Conservation (phyloP, 2,329 filamentous ascomycete genomes). For the Diaporthe australafricana region DNA sequence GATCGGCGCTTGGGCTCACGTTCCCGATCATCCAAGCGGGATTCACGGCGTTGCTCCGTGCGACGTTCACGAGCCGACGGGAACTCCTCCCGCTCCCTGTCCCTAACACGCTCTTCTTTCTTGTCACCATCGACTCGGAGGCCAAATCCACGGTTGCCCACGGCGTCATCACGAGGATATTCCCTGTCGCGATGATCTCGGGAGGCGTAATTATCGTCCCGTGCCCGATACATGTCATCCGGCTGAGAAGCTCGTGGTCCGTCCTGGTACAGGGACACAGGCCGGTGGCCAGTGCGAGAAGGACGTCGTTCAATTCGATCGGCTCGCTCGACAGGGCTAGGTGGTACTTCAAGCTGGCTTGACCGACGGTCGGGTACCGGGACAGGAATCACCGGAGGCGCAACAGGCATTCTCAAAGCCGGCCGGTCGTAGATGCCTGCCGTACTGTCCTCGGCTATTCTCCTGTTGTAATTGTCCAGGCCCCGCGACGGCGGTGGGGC, state of each 20-base stretch:
- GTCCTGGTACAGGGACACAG: slow-evolving; percentile 67
- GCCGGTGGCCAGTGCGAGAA: slow-evolving; percentile 52
- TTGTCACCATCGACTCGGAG: slow-evolving; percentile 57
- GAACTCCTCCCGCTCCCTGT: slow-evolving; percentile 54
- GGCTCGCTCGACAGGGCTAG: slow-evolving; percentile 48
- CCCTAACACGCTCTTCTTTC: slow-evolving; percentile 40
- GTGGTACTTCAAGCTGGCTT: slow-evolving; percentile 48
- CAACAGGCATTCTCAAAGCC: slow-evolving; percentile 57
- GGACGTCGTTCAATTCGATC: slow-evolving; percentile 46
- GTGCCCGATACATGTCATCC: slow-evolving; percentile 60
- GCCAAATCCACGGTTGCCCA: slow-evolving; percentile 62
- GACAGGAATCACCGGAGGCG: slow-evolving; percentile 54
- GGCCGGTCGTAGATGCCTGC: slow-evolving; percentile 59
- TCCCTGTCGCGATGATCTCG: slow-evolving; percentile 55
- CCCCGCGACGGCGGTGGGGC: slow-evolving; percentile 76
- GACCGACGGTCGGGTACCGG: slow-evolving; percentile 50
- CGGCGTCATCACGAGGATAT: slow-evolving; percentile 59
- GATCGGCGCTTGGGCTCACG: slow-evolving; percentile 43
- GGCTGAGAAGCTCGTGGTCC: slow-evolving; percentile 53
- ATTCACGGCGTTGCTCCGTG: slow-evolving; percentile 37
- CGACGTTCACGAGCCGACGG: slow-evolving; percentile 36
- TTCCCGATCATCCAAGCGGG: slow-evolving; percentile 40
- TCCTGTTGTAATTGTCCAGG: slow-evolving; percentile 74
- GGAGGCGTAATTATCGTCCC: slow-evolving; percentile 59
- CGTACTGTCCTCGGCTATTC: slow-evolving; percentile 45